Base-by-base conservation (phyloP, 1,139 yeast species). In the Diutina siamensis region DNA sequence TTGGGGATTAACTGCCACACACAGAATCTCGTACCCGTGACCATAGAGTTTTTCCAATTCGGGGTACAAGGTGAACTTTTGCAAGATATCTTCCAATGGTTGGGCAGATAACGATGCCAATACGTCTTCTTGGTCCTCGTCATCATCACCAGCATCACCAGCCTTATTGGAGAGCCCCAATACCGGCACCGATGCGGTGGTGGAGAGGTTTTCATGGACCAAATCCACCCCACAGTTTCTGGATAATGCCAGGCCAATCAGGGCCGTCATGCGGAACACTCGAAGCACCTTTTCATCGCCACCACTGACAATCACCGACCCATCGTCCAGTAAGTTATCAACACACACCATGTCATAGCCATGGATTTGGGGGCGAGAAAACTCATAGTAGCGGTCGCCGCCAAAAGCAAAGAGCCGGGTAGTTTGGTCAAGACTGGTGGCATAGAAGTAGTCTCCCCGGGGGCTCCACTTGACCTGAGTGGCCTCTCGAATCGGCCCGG, bases 361-460 rank as follows among this genome's bases (percentile, higher is more conserved):
- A 61, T 94, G 99, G 52, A 94, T 92, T 60, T 94, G 99, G 0
- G 98, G 98, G 54, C 99, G 74, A 1, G 96, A 87, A 61, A 92
- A 80, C 59, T 94, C 99, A 58, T 82, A 84, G 15, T 45, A 45
- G 19, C 42, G 31, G n/a, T 25, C 42, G 7, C 65, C 59, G 83
- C 86, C 81, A 19, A 76, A 76, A 0, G 95, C 81, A 62, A 73
- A 82, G 22, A 94, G 61, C 57, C 98, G 72, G 0, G 98, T 86
- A 0, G 98, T 92, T 63, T 94, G 98, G 59, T 94, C 99, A 45
- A 86, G 64, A 0, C 95, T 73, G 0, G 97, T 86, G 0, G 88
- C 71, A 50, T 85, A 63, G 35, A 89, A 62, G 57, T 82, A 86
- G 9, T 74, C 73, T 5, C 94, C 94, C 46, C 68, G 68, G 5